Conservation (phyloP, 2,329 filamentous ascomycete species). For the Fusarium sp. region DNA sequence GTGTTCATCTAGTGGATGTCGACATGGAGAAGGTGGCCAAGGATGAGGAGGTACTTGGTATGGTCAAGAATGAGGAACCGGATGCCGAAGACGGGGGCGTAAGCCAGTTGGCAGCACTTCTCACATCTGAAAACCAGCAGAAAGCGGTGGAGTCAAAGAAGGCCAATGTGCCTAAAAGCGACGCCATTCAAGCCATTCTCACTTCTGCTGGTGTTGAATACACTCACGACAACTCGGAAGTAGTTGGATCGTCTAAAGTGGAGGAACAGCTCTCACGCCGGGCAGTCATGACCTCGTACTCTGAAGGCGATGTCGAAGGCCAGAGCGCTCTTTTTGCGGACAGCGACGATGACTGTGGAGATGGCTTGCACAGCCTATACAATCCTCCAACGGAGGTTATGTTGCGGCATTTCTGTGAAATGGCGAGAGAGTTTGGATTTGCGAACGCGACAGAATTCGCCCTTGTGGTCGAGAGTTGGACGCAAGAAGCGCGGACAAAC, state of each 20-base stretch:
- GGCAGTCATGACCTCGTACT: conserved; percentile 75
- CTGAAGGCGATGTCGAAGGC: conserved; percentile 61
- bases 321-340: conserved; percentile 73
- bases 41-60: conserved; percentile 63
- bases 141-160: conserved; percentile 54
- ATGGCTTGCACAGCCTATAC: conserved; percentile 64
- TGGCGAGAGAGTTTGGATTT: conserved; percentile 87
- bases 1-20: conserved; percentile 84
- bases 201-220: conserved; percentile 92
- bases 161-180: conserved; percentile 66
- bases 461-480: conserved; percentile 91
- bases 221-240: conserved; percentile 96
- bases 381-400: conserved; percentile 83
- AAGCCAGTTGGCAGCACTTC: conserved; percentile 76
- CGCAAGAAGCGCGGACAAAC: conserved; percentile 83
- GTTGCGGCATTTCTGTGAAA: conserved; percentile 89
- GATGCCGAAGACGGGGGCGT: conserved; percentile 78
- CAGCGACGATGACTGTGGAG: conserved; percentile 57
- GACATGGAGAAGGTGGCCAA: conserved; percentile 76
- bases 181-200: conserved; percentile 91
- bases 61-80: conserved; percentile 64
- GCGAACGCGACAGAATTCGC: conserved; percentile 86
- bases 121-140: conserved; percentile 65
- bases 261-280: conserved; percentile 86
- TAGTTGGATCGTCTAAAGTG: conserved; percentile 92